Percentiles rank a stretch among this genome's conserved stretches.
Conservation (phyloP, 345 rosid genomes). For the Eucalyptus globulus region DNA sequence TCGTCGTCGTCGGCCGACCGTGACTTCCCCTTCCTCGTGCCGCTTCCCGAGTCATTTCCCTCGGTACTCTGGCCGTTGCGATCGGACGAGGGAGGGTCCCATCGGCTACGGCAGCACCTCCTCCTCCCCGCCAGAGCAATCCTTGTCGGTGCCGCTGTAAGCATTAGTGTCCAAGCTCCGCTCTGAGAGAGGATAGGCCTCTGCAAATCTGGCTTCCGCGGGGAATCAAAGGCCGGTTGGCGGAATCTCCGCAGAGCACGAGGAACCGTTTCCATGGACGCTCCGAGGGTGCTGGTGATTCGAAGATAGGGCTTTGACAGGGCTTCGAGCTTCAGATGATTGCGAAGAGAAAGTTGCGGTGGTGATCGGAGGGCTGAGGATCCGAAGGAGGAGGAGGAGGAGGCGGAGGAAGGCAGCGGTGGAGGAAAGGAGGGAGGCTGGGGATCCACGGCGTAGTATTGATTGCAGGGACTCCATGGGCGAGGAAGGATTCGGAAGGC, state of each 20-base stretch:
- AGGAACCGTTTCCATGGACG: background rate
- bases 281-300: background rate
- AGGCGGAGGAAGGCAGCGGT: background rate
- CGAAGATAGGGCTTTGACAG: background rate
- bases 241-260: background rate
- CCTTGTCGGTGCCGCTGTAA: constrained; percentile 49
- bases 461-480: constrained; percentile 24
- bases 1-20: constrained; percentile 96
- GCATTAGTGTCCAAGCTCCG: constrained; percentile 38
- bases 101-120: constrained; percentile 68
- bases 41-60: constrained; percentile 32
- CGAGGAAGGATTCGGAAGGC: background rate
- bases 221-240: background rate
- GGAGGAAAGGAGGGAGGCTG: background rate
- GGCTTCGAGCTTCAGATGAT: background rate
- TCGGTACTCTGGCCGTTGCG: constrained; percentile 4
- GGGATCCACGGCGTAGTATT: constrained; percentile 6
- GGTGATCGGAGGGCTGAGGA: background rate
- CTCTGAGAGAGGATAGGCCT: constrained; percentile 47
- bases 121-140: constrained; percentile 73
- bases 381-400: background rate
- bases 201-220: constrained; percentile 5
- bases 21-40: constrained; percentile 66
- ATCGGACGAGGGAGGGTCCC: constrained; percentile 69
- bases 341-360: background rate